Base-by-base conservation (phyloP, 495 filamentous ascomycete species). In the Aspergillus heteromorphus region DNA sequence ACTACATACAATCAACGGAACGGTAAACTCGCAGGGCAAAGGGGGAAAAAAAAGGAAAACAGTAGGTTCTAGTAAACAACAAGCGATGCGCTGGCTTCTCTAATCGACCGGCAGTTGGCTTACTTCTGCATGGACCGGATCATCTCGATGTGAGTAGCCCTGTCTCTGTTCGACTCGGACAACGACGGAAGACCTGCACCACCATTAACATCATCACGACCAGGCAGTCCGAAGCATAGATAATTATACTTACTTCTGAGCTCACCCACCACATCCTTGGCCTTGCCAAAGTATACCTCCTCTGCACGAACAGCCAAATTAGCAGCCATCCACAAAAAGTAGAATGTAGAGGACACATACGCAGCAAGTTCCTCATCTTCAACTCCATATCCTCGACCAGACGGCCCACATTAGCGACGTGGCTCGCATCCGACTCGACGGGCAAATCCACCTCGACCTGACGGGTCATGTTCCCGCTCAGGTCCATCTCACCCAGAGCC, bases 251-350 rank as follows among this genome's bases (percentile, higher is more conserved):
- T 77, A 87, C 93, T 97, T 65, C 93, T 80, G 65, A 99, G 77
- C 67, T 97, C 92, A 29, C 92, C 93, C n/a, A 99, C 92, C 3
- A 99, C 91, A 71, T 99, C 93, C 79, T 92, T 97, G 10, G 93
- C 93, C 77, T 99, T 99, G 56, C 93, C 93, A 70, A 99, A 99
- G 73, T 99, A 99, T 47, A 99, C 93, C 75, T 99, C 93, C 78
- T 97, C 82, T 83, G 52, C 53, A 59, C 40, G 27, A 17, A 48
- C 19, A 40, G 21, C 19, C 1, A 17, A 20, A 51, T 64, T 51
- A 66, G 54, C 51, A 51, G 18, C 23, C n/a, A 18, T 56, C 47
- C 38, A 16, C 8, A 1, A 14, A 10, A 17, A n/a, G n/a, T n/a
- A n/a, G n/a, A n/a, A n/a, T n/a, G n/a, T n/a, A n/a, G n/a, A n/a